phyloP scores from a whole-genome alignment of 169 alveolate genomes.

The Plasmodium reichenowi region DNA sequence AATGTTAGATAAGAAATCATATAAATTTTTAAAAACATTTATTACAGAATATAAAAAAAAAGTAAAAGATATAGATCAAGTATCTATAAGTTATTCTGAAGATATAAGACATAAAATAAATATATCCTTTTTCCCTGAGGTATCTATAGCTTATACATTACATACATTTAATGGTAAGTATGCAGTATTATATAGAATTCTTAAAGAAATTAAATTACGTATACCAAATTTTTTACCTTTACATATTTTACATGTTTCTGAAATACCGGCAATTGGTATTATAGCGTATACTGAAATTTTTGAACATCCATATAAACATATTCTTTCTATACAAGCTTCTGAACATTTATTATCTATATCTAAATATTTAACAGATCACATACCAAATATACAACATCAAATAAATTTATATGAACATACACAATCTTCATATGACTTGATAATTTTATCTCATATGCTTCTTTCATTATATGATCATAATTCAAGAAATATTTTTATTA shows the following conservation, averaged over 20 bases:
- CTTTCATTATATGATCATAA: conserved; percentile 45
- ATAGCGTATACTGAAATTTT: conserved; percentile 57
- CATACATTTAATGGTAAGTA: conserved; percentile 87
- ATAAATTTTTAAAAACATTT: conserved; percentile 75
- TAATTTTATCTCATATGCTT: conserved; percentile 78
- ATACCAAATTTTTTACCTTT: conserved; percentile 70
- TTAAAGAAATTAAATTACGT: conserved; percentile 80
- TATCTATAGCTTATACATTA: conserved; percentile 87
- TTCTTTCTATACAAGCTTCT: conserved; percentile 82
- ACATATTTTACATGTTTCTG: neutral
- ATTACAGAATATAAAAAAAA: conserved; percentile 76
- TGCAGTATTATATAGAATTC: conserved; percentile 84
- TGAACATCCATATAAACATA: conserved; percentile 51
- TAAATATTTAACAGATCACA: conserved; percentile 72
- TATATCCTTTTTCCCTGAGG: conserved; percentile 43
- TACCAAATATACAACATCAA: conserved; percentile 78
- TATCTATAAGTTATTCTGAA: conserved; percentile 82
- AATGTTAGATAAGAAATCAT: conserved; percentile 77
- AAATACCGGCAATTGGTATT: conserved; percentile 69
- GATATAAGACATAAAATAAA: conserved; percentile 85
- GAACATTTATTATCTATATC: conserved; percentile 79
- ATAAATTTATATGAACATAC: conserved; percentile 78
- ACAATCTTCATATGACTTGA: conserved; percentile 62
- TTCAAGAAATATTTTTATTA: conserved; percentile 78
- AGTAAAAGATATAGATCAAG: conserved; percentile 84